Evolutionary conservation across 148 eudicot species (phyloP).

Genomic region (Rhododendron simsii): DNA sequence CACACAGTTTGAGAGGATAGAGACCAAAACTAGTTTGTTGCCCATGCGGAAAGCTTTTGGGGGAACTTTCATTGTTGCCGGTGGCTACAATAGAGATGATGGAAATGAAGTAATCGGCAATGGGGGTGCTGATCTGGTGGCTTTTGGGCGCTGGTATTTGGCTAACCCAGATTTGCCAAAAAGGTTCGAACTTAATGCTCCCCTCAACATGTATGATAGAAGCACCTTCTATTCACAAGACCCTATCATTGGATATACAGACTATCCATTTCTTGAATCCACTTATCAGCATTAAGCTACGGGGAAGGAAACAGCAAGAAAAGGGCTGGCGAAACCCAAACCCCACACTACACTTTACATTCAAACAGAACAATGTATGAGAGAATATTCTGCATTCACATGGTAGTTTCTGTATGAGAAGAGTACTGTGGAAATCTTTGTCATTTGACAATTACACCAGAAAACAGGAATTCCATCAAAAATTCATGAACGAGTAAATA

Average conservation of each 20-base stretch:
- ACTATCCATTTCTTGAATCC: constrained; percentile 20
- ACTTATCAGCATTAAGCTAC: neutral
- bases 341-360: neutral
- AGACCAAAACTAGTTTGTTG: neutral
- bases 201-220: constrained; percentile 21
- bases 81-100: neutral
- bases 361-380: neutral
- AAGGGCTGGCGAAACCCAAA: neutral
- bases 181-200: constrained; percentile 22
- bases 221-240: constrained; percentile 18
- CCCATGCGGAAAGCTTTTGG: neutral
- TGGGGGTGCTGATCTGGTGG: neutral
- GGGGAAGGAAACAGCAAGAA: neutral
- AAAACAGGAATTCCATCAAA: neutral
- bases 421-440: neutral
- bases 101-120: neutral
- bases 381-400: neutral
- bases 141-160: constrained; percentile 6
- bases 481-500: too few species aligned
- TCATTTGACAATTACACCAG: neutral
- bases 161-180: constrained; percentile 15
- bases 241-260: constrained; percentile 29
- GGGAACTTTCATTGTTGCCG: neutral
- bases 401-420: neutral
- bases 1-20: neutral